These are phyloP conservation scores for Phialophora verrucosa DNA, from an alignment of 2,329 filamentous ascomycete species.

Conservation along the genomic window DNA sequence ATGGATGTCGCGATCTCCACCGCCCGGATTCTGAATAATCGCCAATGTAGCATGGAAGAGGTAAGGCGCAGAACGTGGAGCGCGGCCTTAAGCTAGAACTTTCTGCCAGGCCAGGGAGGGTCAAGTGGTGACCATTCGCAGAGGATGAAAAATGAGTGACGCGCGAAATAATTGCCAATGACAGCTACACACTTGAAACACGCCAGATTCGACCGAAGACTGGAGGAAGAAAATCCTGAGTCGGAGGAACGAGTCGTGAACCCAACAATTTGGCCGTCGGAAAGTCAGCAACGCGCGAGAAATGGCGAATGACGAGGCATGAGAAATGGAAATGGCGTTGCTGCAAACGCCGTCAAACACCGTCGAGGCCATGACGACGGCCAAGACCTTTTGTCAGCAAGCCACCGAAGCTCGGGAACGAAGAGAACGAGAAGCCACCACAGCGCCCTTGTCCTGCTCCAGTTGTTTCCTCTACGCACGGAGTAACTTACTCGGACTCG, in stretches of 20 bases:
- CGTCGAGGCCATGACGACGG: slow-evolving; percentile 12
- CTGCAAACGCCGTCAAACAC: not conserved
- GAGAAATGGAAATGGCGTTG: not conserved
- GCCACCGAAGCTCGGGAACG: slow-evolving; percentile 3
- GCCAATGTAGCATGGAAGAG: not conserved
- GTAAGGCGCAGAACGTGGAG: slow-evolving; percentile 4
- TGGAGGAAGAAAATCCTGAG: slow-evolving; percentile 7
- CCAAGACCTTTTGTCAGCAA: slow-evolving; percentile 14
- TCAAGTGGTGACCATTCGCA: not conserved
- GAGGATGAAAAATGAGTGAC: not conserved
- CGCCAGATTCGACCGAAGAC: slow-evolving; percentile 19
- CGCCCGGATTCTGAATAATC: slow-evolving; percentile 22
- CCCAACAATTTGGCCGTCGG: not conserved
- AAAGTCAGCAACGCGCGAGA: not conserved
- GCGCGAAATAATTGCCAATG: slow-evolving; percentile 12
- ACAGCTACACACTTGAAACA: not conserved
- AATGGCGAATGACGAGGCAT: not conserved
- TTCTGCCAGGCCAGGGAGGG: not conserved
- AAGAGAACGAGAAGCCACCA: not conserved
- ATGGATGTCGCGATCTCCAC: slow-evolving; percentile 6
- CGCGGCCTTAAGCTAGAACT: slow-evolving; percentile 11
- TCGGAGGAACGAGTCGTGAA: not conserved
- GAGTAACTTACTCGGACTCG: not conserved
- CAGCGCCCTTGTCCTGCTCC: not conserved
- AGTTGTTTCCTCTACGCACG: too few relatives aligned